Conservation (phyloP, 352 stramenopile genomes). For the Peronospora farinosa region DNA sequence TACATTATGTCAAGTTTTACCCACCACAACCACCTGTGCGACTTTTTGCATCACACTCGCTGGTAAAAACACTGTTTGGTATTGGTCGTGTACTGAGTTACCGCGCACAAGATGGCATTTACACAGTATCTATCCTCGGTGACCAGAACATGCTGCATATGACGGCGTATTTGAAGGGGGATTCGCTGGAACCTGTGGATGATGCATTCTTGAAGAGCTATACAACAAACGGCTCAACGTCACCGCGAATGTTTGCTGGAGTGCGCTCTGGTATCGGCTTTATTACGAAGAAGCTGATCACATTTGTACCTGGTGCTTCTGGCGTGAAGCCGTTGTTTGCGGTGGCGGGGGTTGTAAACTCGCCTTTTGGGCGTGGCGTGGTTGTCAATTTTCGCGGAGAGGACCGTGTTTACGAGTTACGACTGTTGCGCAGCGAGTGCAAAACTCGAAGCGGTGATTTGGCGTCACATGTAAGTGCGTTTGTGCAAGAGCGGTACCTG, state of each 20-base stretch:
- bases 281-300: slow-evolving; percentile 75
- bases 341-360: slow-evolving; percentile 54
- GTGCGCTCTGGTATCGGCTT: slow-evolving; percentile 69
- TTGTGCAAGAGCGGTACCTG: slow-evolving; percentile 53
- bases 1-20: slow-evolving; percentile 56
- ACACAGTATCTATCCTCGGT: slow-evolving; percentile 47
- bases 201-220: slow-evolving; percentile 33
- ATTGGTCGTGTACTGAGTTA: slow-evolving; percentile 59
- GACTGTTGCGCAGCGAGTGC: slow-evolving; percentile 41
- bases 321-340: slow-evolving; percentile 46
- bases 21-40: slow-evolving; percentile 30
- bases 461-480: slow-evolving; percentile 24
- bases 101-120: slow-evolving; percentile 63
- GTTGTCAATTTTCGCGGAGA: slow-evolving; percentile 57
- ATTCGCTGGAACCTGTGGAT: slow-evolving; percentile 42
- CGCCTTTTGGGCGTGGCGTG: slow-evolving; percentile 65
- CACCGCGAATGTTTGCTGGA: slow-evolving; percentile 65
- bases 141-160: slow-evolving; percentile 36
- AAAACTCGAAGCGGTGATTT: slow-evolving; percentile 24
- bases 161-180: slow-evolving; percentile 40
- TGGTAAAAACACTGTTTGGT: slow-evolving; percentile 74
- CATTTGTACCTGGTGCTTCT: slow-evolving; percentile 51
- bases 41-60: slow-evolving; percentile 43
- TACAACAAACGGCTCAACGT: slow-evolving; percentile 21
- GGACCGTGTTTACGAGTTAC: slow-evolving; percentile 66